Evolutionary conservation across 179 eudicot species (phyloP), one percentile per base, ranked within the genome.

Genomic region (Sideroxylon spinosum): DNA sequence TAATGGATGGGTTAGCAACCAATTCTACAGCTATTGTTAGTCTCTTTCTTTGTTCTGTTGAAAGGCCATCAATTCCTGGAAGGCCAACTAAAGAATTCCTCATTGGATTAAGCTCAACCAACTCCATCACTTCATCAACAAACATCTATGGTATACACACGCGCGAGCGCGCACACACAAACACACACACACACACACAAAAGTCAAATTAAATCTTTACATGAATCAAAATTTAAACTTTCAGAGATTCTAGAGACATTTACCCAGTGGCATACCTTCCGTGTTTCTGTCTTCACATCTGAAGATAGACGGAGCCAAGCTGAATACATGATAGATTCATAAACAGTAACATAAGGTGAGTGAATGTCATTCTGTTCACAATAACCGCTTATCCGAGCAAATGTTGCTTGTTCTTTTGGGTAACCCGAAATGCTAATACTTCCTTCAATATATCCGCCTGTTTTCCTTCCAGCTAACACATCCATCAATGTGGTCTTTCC

Each of bases 401-500:
- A 93, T 12, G 97, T 91, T 68, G 78, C 80, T 83, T 91, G 97
- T 50, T 91, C 87, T 82, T 93, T 93, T 10, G 95, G 93, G 82
- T 87, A 90, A 44, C 97, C 97, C 4, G 93, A 93, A 28, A 93
- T 84, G 74, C 68, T 87, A 70, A 91, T 85, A 76, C 71, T 88
- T 71, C 95, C 97, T 81, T 93, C 90, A 25, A 88, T 86, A 53
- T 84, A 86, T 7, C 97, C 95, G 7, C 89, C 86, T 1, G 97
- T 92, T 82, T 93, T 93, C 63, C 97, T 82, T 81, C 95, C 97
- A 11, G 93, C 92, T 74, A 93, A 80, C 0, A 93, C 97, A 81
- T 93, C 97, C 93, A 93, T 88, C 78, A 93, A 75, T 16, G 97
- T 93, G 48, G 95, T 91, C 81, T 93, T 93, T 29, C 97, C 97